Conservation (phyloP, 164 flowering plant species). For the Protea cynaroides region DNA sequence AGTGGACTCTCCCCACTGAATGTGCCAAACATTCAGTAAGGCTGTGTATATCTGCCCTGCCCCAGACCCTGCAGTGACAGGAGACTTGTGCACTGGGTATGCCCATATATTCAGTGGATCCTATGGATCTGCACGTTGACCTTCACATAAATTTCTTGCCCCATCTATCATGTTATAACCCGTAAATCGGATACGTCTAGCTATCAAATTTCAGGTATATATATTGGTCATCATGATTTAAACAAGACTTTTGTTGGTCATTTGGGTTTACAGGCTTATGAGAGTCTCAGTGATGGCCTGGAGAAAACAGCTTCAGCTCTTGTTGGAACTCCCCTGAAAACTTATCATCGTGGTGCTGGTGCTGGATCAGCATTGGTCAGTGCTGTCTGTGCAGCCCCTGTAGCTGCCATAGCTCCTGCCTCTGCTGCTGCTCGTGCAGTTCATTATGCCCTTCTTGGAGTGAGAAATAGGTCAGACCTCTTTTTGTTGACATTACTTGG, state of each 20-base stretch:
- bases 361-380: slow-evolving; percentile 81
- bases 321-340: slow-evolving; percentile 69
- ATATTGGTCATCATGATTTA: too few relatives aligned
- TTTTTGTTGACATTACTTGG: not conserved
- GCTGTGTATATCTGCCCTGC: too few relatives aligned
- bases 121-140: too few relatives aligned
- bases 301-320: slow-evolving; percentile 83
- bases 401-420: slow-evolving; percentile 89
- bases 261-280: slow-evolving; percentile 61
- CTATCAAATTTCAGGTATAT: too few relatives aligned
- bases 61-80: too few relatives aligned
- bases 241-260: not conserved
- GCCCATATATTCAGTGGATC: too few relatives aligned
- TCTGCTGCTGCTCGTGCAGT: slow-evolving; percentile 80
- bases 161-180: too few relatives aligned
- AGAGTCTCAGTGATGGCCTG: slow-evolving; percentile 77
- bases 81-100: too few relatives aligned
- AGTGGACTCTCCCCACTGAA: too few relatives aligned
- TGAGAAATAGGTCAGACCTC: slow-evolving; percentile 74
- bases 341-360: slow-evolving; percentile 77
- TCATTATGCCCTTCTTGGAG: slow-evolving; percentile 86
- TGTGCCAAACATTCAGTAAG: too few relatives aligned
- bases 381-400: slow-evolving; percentile 83
- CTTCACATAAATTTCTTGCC: too few relatives aligned
- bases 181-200: too few relatives aligned